phyloP scores from a whole-genome alignment of 176 grass and related monocot species.

The Areca catechu region DNA sequence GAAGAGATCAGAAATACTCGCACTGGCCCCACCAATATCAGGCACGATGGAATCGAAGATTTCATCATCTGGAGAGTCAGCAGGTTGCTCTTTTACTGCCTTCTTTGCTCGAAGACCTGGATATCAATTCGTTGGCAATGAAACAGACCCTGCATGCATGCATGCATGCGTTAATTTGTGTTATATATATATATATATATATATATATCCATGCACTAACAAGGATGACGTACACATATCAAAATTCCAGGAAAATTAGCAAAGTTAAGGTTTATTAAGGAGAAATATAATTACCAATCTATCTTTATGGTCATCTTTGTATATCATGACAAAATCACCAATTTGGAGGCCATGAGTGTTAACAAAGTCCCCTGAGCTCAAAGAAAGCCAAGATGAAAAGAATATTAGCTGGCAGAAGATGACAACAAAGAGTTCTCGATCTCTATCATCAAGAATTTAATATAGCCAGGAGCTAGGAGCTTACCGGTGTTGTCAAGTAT shows the following conservation, averaged over 20 bases:
- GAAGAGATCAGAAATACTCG: slow-evolving; percentile 82
- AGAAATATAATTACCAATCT: slow-evolving; percentile 48
- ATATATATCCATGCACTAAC: too few species aligned
- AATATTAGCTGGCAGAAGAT: not conserved
- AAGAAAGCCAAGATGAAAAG: slow-evolving; percentile 12
- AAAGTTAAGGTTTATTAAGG: not conserved
- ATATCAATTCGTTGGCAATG: not conserved
- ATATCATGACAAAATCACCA: slow-evolving; percentile 88
- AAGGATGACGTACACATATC: not conserved
- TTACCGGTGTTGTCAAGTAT: slow-evolving; percentile 90
- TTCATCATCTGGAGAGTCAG: slow-evolving; percentile 34
- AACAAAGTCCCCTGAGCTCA: slow-evolving; percentile 57
- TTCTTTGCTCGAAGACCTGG: slow-evolving; percentile 81
- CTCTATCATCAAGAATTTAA: not conserved
- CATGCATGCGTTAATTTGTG: slow-evolving; percentile 1
- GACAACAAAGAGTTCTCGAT: not conserved
- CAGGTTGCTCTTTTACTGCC: slow-evolving; percentile 22
- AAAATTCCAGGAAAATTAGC: not conserved
- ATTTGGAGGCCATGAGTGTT: slow-evolving; percentile 62
- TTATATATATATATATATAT: too few species aligned
- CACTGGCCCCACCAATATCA: slow-evolving; percentile 55
- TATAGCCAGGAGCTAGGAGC: not conserved
- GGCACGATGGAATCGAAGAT: slow-evolving; percentile 78
- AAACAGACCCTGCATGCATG: too few species aligned
- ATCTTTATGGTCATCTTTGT: slow-evolving; percentile 70